Evolutionary conservation across 345 rosid species (phyloP).

Genomic region (Pistacia vera): DNA sequence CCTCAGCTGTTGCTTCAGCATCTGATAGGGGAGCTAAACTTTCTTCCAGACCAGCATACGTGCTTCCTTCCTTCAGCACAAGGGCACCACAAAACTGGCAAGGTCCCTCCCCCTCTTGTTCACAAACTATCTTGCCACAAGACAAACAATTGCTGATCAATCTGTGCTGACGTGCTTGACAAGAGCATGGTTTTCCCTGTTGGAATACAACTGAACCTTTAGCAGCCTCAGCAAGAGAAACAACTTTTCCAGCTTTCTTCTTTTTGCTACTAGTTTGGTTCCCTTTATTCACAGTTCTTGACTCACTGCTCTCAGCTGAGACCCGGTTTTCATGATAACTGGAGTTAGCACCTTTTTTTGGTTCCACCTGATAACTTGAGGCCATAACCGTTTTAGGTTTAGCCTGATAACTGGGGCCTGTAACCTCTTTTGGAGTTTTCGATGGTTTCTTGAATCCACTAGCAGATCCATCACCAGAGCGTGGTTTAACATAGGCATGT

Average conservation of each 20-base stretch:
- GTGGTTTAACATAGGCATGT: constrained; percentile 80
- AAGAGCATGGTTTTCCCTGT: constrained; percentile 88
- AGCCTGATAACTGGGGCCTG: constrained; percentile 37
- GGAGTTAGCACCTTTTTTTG: constrained; percentile 23
- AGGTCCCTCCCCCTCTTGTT: constrained; percentile 98
- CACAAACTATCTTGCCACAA: constrained; percentile 96
- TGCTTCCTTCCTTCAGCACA: constrained; percentile 82
- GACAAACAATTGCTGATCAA: constrained; percentile 93
- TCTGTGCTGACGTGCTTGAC: constrained; percentile 87
- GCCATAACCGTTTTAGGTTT: constrained; percentile 30
- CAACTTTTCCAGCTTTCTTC: constrained; percentile 83
- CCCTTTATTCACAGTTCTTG: constrained; percentile 33
- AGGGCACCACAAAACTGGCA: constrained; percentile 88
- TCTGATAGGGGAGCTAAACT: constrained; percentile 64
- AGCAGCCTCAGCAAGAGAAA: constrained; percentile 93
- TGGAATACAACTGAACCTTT: constrained; percentile 93
- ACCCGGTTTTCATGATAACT: constrained; percentile 28
- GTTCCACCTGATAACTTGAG: constrained; percentile 31
- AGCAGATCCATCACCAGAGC: constrained; percentile 41
- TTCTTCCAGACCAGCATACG: constrained; percentile 81
- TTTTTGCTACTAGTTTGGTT: constrained; percentile 59
- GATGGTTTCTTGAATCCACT: constrained; percentile 55
- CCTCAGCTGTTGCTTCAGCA: constrained; percentile 87
- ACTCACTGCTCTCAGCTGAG: constrained; percentile 26
- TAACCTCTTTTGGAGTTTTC: constrained; percentile 48